Percentiles rank a stretch among this genome's conserved stretches.
Conservation (phyloP, 2,329 filamentous ascomycete genomes). For the Neurospora crassa region DNA sequence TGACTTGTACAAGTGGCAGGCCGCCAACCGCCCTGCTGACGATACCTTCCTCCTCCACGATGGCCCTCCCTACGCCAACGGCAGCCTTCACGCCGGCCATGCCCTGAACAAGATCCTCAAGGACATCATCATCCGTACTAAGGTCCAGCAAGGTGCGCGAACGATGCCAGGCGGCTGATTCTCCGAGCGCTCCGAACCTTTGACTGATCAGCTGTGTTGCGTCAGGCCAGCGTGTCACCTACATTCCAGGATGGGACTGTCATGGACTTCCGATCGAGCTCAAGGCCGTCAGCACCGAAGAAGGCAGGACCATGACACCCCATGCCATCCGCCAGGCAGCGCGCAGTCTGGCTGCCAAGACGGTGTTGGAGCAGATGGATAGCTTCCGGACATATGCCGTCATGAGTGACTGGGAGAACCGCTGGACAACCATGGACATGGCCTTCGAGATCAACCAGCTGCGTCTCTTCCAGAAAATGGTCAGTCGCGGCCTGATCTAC, state of each 20-base stretch:
- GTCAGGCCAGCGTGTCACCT: constrained; percentile 58
- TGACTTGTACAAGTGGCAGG: constrained; percentile 85
- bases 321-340: constrained; percentile 56
- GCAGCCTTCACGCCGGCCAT: constrained; percentile 82
- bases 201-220: neutral
- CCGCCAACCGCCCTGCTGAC: constrained; percentile 39
- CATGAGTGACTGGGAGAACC: constrained; percentile 70
- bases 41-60: constrained; percentile 77
- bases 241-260: constrained; percentile 93
- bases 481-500: constrained; percentile 64
- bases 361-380: constrained; percentile 63
- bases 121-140: constrained; percentile 78
- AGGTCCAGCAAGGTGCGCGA: constrained; percentile 57
- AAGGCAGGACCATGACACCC: constrained; percentile 35
- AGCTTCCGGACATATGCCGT: constrained; percentile 65
- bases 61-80: constrained; percentile 95
- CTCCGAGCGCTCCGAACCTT: neutral
- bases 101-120: constrained; percentile 96
- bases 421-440: constrained; percentile 72
- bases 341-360: constrained; percentile 54
- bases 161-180: neutral
- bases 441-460: constrained; percentile 68
- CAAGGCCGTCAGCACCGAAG: constrained; percentile 64
- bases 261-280: constrained; percentile 95
- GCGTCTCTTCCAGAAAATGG: constrained; percentile 65